Evolutionary conservation across 2,329 filamentous ascomycete genomes (phyloP), one percentile per base, ranked within the genome.

Genomic region (Exophiala sp.): DNA sequence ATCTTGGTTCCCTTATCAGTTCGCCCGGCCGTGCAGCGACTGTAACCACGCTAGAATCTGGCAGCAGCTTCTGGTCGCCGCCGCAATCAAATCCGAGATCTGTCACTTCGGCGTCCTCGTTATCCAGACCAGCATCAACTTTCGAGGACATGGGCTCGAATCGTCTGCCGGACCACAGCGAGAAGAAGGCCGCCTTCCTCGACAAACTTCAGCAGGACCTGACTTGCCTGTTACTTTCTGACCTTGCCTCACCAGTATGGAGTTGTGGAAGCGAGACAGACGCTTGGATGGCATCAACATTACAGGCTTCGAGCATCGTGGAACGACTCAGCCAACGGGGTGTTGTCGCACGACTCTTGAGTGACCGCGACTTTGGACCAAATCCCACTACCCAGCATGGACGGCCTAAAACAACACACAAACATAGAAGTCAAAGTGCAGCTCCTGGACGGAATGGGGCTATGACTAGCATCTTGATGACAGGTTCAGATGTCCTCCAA

Each of bases 181-280:
- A 76, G 85, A 59, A 84, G 41, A 95, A 94, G 72, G 77, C 82
- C 2, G 80, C 78, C n/a, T 96, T 96, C 69, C 74, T 96, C 50
- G 77, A 82, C 6, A 86, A 90, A 29, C 75, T 96, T 29, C 86
- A 86, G 63, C 88, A 91, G 66, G 88, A 85, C 0, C 74, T 97
- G 36, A 92, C 87, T 1, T 91, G 90, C 60, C 77, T 99, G 14
- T 74, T 97, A 1, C 74, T 97, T 21, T 97, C 92, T 46, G 94
- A 99, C 68, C 78, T 97, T 3, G 91, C 91, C 5, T 91, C 86
- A 38, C 82, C 89, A 29, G 86, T 96, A 1, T 94, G 95, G 69
- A 84, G 85, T n/a, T 83, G 82, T 47, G 94, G 94, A 2, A 95
- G 91, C 39, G 94, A 99, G 73, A 97, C 92, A 0, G 94, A 97